Evolutionary conservation across 352 stramenopile genomes (phyloP), one percentile per base, ranked within the genome.

Genomic region (Pythium aphanidermatum): DNA sequence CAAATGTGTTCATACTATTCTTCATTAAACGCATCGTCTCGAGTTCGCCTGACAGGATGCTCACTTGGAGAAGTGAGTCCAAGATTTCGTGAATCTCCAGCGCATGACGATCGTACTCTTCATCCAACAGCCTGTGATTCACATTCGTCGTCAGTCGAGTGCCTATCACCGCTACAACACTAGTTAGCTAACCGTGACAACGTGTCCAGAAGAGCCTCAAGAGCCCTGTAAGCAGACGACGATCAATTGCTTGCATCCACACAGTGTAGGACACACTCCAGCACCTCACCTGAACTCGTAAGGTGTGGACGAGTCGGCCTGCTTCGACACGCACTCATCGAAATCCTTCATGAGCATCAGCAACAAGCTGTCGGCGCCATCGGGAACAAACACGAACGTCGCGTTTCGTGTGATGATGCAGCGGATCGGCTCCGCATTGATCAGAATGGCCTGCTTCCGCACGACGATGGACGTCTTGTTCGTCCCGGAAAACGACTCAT

Each of bases 341-440:
- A 79, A 74, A 12, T 71, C 67, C n/a, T 60, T 53, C 16, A 62
- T 70, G 17, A 79, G 57, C 29, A 65, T 63, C 16, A 55, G 55
- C 41, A 76, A 39, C 13, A 80, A 46, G 24, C 52, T 72, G 43
- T 80, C 68, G 17, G 55, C 60, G 9, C 68, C 68, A 35, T 76
- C 63, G 6, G 65, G 68, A 2, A 80, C 51, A 27, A 80, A 70
- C 16, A 80, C 60, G 14, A 80, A 36, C 14, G 50, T 68, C 21
- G 21, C 24, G 27, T 74, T 52, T 16, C 70, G 70, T 32, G 68
- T 64, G 39, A 82, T 63, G 28, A 82, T 63, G 19, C 60, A 51
- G 12, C 70, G 60, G 17, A 82, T 41, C 2, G 70, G 70, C 39
- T 82, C 70, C 27, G 62, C 58, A 28, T 75, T 74, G 41, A 79